A percentile compares a stretch with the other conserved stretches of the same genome.
Evolutionary conservation across 192 early-diverging fungal genomes (phyloP).

Genomic region (Entomortierella beljakovae): DNA sequence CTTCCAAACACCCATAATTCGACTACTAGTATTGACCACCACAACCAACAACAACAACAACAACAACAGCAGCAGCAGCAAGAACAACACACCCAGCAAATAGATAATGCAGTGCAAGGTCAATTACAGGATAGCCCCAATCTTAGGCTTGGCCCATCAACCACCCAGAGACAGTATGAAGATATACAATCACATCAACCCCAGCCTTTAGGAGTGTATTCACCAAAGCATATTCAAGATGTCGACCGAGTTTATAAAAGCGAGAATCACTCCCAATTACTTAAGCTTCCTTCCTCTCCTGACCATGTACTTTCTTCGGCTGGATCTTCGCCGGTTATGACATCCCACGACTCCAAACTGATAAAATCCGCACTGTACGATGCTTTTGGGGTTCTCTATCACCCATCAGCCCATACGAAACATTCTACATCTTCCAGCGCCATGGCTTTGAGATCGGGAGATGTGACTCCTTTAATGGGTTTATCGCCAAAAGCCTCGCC

Average conservation of each 20-base stretch:
- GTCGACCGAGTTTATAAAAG: not conserved
- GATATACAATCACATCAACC: not conserved
- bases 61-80: constrained; percentile 17
- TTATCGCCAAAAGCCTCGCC: constrained; percentile 42
- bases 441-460: constrained; percentile 33
- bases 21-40: not conserved
- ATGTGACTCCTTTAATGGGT: constrained; percentile 42
- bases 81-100: not conserved
- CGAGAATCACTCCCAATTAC: not conserved
- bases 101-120: not conserved
- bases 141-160: not conserved
- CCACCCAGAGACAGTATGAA: not conserved
- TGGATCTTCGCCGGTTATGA: not conserved
- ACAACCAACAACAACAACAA: constrained; percentile 11
- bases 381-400: constrained; percentile 47
- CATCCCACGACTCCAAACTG: constrained; percentile 31
- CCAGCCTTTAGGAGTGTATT: not conserved
- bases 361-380: constrained; percentile 35
- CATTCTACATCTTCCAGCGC: constrained; percentile 23
- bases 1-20: constrained; percentile 18
- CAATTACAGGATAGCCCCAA: constrained; percentile 1
- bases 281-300: not conserved
- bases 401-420: constrained; percentile 46
- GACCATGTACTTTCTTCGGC: constrained; percentile 7
- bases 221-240: constrained; percentile 2